These are phyloP conservation scores for Daldinia sp. DNA, from an alignment of 2,329 filamentous ascomycete genomes.

Conservation along the genomic window DNA sequence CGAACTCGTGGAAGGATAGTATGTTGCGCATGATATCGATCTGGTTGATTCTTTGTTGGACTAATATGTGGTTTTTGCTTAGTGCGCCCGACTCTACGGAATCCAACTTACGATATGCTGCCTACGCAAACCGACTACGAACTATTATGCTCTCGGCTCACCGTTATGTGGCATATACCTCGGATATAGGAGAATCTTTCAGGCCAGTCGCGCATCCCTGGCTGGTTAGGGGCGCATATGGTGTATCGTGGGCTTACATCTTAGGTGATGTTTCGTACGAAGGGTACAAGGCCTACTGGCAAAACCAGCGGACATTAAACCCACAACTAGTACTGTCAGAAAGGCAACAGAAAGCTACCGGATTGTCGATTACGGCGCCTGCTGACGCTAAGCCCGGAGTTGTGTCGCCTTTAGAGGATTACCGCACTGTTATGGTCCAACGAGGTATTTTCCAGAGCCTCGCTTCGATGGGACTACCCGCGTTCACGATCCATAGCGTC, in stretches of 20 bases:
- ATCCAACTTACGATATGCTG: constrained; percentile 87
- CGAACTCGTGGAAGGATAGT: constrained; percentile 83
- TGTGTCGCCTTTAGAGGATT: constrained; percentile 85
- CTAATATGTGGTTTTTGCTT: constrained; percentile 39
- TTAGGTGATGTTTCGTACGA: constrained; percentile 91
- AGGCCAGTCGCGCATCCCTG: constrained; percentile 89
- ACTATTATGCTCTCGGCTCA: constrained; percentile 92
- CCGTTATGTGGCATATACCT: constrained; percentile 96
- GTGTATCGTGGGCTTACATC: constrained; percentile 91
- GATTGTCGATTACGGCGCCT: constrained; percentile 55
- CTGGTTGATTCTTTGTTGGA: constrained; percentile 6
- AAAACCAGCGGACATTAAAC: constrained; percentile 81
- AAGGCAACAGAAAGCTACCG: constrained; percentile 62
- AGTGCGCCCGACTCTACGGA: constrained; percentile 85
- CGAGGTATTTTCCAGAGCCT: constrained; percentile 89
- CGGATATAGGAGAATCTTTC: constrained; percentile 96
- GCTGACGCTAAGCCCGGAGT: constrained; percentile 54
- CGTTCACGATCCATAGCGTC: constrained; percentile 92
- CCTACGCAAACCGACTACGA: constrained; percentile 85
- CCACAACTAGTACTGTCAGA: constrained; percentile 71
- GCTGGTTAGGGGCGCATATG: constrained; percentile 86
- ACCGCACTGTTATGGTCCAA: constrained; percentile 89
- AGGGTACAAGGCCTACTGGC: constrained; percentile 93
- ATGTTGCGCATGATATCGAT: constrained; percentile 54
- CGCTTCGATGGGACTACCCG: constrained; percentile 93